Percentiles rank a stretch among this genome's conserved stretches.
Evolutionary conservation across 1,284 basidiomycete species (phyloP).

Genomic region (Pholiota adiposa): DNA sequence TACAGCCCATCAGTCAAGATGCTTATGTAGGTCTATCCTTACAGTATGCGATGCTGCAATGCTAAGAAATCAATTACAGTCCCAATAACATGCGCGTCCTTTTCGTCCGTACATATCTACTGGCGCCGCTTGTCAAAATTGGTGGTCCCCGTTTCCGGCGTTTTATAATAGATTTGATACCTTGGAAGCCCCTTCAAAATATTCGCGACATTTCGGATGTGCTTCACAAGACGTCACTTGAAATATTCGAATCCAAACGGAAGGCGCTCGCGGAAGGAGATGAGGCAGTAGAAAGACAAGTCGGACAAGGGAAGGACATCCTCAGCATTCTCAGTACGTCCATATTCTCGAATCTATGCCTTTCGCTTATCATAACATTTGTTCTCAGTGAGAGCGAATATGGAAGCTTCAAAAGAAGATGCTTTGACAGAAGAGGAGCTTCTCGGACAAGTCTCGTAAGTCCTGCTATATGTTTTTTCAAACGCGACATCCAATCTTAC

Average conservation of each 20-base stretch:
- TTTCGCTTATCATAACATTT: no score
- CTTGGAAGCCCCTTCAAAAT: constrained; percentile 36
- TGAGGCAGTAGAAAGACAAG: constrained; percentile 30
- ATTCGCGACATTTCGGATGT: constrained; percentile 34
- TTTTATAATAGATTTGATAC: constrained; percentile 36
- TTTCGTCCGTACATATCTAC: constrained; percentile 18
- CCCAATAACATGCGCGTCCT: constrained; percentile 15
- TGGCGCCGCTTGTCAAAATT: constrained; percentile 38
- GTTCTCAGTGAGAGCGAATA: constrained; percentile 38
- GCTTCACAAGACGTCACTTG: constrained; percentile 38
- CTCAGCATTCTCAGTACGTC: constrained; percentile 49
- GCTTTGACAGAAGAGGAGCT: constrained; percentile 37
- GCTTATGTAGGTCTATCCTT: constrained; percentile 24
- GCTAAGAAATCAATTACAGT: constrained; percentile 1
- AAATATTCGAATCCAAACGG: constrained; percentile 40
- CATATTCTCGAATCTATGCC: background rate
- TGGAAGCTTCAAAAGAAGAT: constrained; percentile 36
- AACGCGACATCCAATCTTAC: background rate
- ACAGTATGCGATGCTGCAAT: background rate
- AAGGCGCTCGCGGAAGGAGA: constrained; percentile 32
- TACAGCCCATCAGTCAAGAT: constrained; percentile 33
- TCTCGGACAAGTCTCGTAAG: constrained; percentile 45
- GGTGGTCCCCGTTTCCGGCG: constrained; percentile 39
- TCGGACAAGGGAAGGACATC: constrained; percentile 47
- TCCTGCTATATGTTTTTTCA: background rate